Evolutionary conservation across 2,329 filamentous ascomycete genomes (phyloP).

Genomic region (Colletotrichum horii): DNA sequence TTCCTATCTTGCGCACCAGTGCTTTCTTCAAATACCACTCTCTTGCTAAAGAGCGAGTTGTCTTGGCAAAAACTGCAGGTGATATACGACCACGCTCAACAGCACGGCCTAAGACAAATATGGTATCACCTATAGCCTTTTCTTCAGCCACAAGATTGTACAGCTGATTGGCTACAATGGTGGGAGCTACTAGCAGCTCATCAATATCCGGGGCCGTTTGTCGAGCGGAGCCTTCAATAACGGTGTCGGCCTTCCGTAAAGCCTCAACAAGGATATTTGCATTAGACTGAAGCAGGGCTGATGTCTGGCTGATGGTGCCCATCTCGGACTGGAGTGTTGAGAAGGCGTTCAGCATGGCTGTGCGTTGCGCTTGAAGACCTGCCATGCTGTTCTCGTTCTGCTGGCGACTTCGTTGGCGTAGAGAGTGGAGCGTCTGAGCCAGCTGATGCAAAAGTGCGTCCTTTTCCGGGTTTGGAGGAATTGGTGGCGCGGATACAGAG

Average conservation of each 20-base stretch:
- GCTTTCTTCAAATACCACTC: conserved; percentile 89
- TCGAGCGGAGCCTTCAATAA: conserved; percentile 74
- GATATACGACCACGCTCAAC: conserved; percentile 75
- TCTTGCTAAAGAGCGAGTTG: conserved; percentile 74
- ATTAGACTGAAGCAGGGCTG: conserved; percentile 75
- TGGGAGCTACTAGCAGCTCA: conserved; percentile 90
- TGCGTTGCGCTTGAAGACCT: conserved; percentile 79
- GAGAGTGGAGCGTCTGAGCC: conserved; percentile 70
- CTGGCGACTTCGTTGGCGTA: conserved; percentile 70
- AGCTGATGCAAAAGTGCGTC: conserved; percentile 83
- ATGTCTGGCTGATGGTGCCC: conserved; percentile 71
- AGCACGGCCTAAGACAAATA: conserved; percentile 80
- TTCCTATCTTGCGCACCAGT: conserved; percentile 76
- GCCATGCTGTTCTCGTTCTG: conserved; percentile 78
- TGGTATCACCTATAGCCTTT: conserved; percentile 81
- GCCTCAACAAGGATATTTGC: conserved; percentile 78
- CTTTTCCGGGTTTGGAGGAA: conserved; percentile 95
- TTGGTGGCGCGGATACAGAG: conserved; percentile 74
- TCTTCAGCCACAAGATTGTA: conserved; percentile 92
- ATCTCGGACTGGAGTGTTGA: conserved; percentile 76
- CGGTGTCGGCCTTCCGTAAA: conserved; percentile 77
- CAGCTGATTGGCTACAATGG: conserved; percentile 89
- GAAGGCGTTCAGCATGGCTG: conserved; percentile 75
- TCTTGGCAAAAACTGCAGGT: conserved; percentile 78
- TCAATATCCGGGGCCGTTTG: conserved; percentile 81